Evolutionary conservation across 306 rosid genomes (phyloP).

Genomic region (Dryas drummondii): DNA sequence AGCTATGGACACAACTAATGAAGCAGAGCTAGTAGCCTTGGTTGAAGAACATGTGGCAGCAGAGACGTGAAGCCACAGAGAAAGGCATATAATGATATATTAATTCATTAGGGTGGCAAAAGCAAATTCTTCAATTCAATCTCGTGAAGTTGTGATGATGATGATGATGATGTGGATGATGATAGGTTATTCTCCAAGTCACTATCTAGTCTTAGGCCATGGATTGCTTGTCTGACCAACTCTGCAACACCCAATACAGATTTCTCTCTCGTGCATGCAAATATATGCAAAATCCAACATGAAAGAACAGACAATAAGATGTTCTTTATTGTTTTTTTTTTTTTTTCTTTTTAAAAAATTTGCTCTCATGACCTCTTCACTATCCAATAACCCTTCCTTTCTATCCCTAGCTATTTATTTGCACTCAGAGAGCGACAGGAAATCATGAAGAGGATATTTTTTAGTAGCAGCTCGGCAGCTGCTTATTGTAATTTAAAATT

Average conservation of each 20-base stretch:
- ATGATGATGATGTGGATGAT: constrained; percentile 35
- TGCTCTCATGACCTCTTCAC: constrained; percentile 22
- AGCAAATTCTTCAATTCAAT: constrained; percentile 5
- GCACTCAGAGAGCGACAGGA: constrained; percentile 28
- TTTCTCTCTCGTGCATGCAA: constrained; percentile 21
- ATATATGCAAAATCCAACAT: constrained; percentile 19
- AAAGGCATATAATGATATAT: too few relatives aligned
- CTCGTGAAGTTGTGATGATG: constrained; percentile 44
- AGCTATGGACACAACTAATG: too few relatives aligned
- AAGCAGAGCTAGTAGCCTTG: too few relatives aligned
- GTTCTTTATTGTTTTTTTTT: constrained; percentile 24
- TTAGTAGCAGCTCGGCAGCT: constrained; percentile 12
- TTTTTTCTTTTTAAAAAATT: background rate
- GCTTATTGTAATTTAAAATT: too few relatives aligned
- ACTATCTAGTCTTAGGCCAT: constrained; percentile 54
- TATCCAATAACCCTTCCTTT: constrained; percentile 31
- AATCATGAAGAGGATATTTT: constrained; percentile 15
- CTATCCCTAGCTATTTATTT: constrained; percentile 22
- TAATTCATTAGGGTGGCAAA: too few relatives aligned
- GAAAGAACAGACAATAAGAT: constrained; percentile 35
- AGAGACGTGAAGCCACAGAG: too few relatives aligned
- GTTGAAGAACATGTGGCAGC: too few relatives aligned
- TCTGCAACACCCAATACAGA: constrained; percentile 44
- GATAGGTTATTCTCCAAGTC: constrained; percentile 58
- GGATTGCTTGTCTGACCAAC: constrained; percentile 57